phyloP scores from a whole-genome alignment of 2,329 filamentous ascomycete genomes.

The Fusarium lyarnte region DNA sequence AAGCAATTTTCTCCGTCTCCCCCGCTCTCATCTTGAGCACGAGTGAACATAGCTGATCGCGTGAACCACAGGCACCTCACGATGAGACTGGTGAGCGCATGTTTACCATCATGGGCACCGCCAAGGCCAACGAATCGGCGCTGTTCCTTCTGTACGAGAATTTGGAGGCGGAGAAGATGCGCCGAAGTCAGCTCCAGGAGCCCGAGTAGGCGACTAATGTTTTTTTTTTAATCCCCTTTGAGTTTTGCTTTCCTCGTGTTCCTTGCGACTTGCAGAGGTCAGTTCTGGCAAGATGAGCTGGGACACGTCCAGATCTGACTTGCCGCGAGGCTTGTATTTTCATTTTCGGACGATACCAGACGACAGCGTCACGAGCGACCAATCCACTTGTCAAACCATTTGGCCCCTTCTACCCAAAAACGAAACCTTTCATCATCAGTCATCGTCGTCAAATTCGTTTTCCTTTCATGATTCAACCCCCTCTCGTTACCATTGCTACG shows the following conservation, averaged over 20 bases:
- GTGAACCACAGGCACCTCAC: slow-evolving; percentile 75
- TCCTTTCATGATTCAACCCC: slow-evolving; percentile 40
- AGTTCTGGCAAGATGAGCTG: slow-evolving; percentile 61
- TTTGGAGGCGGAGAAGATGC: slow-evolving; percentile 98
- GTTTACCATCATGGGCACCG: slow-evolving; percentile 99
- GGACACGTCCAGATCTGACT: slow-evolving; percentile 67
- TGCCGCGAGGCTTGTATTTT: slow-evolving; percentile 69
- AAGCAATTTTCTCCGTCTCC: slow-evolving; percentile 34
- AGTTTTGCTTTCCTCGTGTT: slow-evolving; percentile 45
- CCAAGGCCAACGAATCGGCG: slow-evolving; percentile 93
- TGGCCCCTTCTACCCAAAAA: slow-evolving; percentile 17
- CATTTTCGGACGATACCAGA: slow-evolving; percentile 55
- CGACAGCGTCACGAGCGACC: slow-evolving; percentile 54
- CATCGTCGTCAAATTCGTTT: slow-evolving; percentile 36
- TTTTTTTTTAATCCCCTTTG: slow-evolving; percentile 13
- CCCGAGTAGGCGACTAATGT: slow-evolving; percentile 55
- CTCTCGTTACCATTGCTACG: slow-evolving; percentile 37
- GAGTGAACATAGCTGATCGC: not conserved
- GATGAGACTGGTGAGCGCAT: slow-evolving; percentile 98
- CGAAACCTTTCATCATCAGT: slow-evolving; percentile 34
- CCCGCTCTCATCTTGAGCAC: not conserved
- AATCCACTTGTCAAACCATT: slow-evolving; percentile 23
- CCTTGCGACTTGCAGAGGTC: slow-evolving; percentile 49
- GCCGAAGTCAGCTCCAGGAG: slow-evolving; percentile 80
- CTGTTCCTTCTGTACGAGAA: slow-evolving; percentile 98